phyloP scores from a whole-genome alignment of 352 stramenopile genomes.

The Globisporangium paroecandrum region DNA sequence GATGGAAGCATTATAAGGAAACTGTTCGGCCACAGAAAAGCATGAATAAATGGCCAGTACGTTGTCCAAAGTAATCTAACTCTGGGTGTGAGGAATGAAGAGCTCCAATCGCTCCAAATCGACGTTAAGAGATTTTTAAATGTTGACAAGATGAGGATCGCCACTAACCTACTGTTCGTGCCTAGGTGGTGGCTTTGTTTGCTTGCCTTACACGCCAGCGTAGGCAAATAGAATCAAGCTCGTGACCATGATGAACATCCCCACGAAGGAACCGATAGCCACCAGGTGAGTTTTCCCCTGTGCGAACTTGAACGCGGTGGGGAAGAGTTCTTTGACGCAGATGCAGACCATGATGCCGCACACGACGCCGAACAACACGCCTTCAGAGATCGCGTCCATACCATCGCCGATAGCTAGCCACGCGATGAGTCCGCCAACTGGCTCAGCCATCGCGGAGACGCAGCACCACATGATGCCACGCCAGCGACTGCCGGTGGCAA shows the following conservation, averaged over 20 bases:
- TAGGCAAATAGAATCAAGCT: constrained; percentile 89
- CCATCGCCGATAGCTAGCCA: constrained; percentile 78
- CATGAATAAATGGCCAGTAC: not conserved
- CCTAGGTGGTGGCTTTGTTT: not conserved
- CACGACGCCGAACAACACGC: constrained; percentile 90
- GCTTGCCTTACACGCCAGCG: constrained; percentile 37
- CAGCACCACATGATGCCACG: constrained; percentile 93
- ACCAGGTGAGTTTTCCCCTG: constrained; percentile 80
- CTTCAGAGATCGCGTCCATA: constrained; percentile 71
- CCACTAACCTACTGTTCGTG: not conserved
- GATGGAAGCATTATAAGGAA: not conserved
- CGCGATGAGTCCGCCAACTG: constrained; percentile 85
- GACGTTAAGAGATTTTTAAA: not conserved
- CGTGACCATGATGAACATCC: constrained; percentile 87
- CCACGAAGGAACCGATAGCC: constrained; percentile 70
- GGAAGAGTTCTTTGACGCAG: constrained; percentile 89
- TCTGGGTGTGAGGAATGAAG: not conserved
- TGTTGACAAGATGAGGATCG: not conserved
- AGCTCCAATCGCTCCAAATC: not conserved
- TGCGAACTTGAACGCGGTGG: constrained; percentile 90
- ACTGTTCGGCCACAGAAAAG: not conserved
- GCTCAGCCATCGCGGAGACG: constrained; percentile 85
- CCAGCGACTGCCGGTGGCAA: constrained; percentile 91
- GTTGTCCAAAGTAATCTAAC: not conserved
- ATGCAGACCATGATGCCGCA: constrained; percentile 94